Evolutionary conservation across 371 early-diverging fungal genomes (phyloP).

Genomic region (Sporodiniella umbellata): DNA sequence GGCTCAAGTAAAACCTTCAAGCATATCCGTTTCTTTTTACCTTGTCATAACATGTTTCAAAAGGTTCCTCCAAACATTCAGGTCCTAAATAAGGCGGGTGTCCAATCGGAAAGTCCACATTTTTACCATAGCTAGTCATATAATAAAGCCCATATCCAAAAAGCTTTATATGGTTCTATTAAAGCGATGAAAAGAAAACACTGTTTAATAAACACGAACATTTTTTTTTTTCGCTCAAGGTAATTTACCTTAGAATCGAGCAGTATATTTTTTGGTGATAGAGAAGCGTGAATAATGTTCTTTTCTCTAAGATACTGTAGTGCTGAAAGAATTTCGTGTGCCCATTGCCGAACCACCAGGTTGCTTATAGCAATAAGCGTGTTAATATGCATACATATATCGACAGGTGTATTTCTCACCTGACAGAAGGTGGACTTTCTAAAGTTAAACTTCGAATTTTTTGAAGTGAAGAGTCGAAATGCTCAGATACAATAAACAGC

Average conservation of each 20-base stretch:
- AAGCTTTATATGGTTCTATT: slow-evolving; percentile 49
- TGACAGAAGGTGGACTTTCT: slow-evolving; percentile 12
- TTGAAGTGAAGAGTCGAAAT: slow-evolving; percentile 40
- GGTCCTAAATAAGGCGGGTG: slow-evolving; percentile 39
- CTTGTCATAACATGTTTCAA: slow-evolving; percentile 19
- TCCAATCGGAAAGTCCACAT: slow-evolving; percentile 68
- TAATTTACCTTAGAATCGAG: slow-evolving; percentile 44
- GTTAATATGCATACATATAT: neutral
- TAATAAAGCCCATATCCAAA: slow-evolving; percentile 61
- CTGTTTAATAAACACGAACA: too few species aligned
- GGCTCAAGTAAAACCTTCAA: too few species aligned
- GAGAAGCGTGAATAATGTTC: slow-evolving; percentile 47
- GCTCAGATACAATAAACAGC: slow-evolving; percentile 58
- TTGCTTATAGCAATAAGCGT: slow-evolving; percentile 5
- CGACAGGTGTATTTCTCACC: slow-evolving; percentile 2
- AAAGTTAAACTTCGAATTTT: slow-evolving; percentile 24
- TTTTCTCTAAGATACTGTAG: slow-evolving; percentile 47
- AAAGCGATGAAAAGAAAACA: neutral
- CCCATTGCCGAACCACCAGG: slow-evolving; percentile 45
- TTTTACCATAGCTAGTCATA: slow-evolving; percentile 55
- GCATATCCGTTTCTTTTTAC: slow-evolving; percentile 2
- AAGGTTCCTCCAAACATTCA: slow-evolving; percentile 22
- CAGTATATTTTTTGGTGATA: slow-evolving; percentile 52
- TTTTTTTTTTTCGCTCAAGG: too few species aligned
- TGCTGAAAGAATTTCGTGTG: slow-evolving; percentile 52